phyloP scores from a whole-genome alignment of 2,329 filamentous ascomycete species.

The Aspergillus novofumigatus region DNA sequence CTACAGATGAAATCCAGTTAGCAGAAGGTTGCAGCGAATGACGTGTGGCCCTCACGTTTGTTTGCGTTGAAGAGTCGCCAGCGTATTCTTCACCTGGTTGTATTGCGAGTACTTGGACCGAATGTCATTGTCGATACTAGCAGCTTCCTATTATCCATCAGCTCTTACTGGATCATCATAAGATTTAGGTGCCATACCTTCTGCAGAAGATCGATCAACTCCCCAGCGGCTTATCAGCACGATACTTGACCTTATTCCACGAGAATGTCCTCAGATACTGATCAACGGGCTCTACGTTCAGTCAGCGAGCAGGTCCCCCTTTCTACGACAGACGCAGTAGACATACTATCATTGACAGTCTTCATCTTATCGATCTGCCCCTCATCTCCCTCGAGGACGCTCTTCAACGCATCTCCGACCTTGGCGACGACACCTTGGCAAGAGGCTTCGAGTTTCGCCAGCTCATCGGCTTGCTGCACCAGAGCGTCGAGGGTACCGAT shows the following conservation, averaged over 20 bases:
- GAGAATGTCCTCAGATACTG: conserved; percentile 83
- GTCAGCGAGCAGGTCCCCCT: conserved; percentile 12
- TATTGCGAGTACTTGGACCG: conserved; percentile 93
- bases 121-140: conserved; percentile 92
- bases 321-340: background rate
- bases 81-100: conserved; percentile 81
- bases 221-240: conserved; percentile 83
- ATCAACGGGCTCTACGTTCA: conserved; percentile 76
- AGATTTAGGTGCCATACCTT: conserved; percentile 54
- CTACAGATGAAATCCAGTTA: conserved; percentile 39
- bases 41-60: conserved; percentile 63
- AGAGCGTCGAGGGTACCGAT: conserved; percentile 93
- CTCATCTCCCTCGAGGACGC: conserved; percentile 78
- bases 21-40: background rate
- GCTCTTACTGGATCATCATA: background rate
- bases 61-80: conserved; percentile 75
- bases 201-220: conserved; percentile 81
- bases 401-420: conserved; percentile 78
- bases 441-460: conserved; percentile 76
- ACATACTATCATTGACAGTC: conserved; percentile 87
- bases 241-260: conserved; percentile 98
- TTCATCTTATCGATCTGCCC: conserved; percentile 81
- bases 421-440: conserved; percentile 83
- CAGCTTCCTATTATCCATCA: conserved; percentile 61
- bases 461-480: conserved; percentile 92